Evolutionary conservation across 345 rosid species (phyloP), one percentile per base, ranked within the genome.

Genomic region (Gossypium turneri): DNA sequence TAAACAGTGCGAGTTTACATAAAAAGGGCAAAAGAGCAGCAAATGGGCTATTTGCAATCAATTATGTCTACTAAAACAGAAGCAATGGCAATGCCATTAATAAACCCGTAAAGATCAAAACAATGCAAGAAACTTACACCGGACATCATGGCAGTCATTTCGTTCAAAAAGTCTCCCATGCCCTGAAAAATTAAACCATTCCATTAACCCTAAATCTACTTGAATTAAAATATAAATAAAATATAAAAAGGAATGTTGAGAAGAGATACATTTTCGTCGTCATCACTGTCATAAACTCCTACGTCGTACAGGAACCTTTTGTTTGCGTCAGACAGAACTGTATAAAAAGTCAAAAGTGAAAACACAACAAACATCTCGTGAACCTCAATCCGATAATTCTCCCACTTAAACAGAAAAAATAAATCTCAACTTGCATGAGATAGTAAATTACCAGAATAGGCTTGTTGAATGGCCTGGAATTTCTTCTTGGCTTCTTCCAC

Each of bases 231-330:
- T 57, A 20, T 5, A 29, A 62, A 16, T 34, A 41, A 17, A 58
- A 22, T 9, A 20, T 34, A 20, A 38, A 12, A 3, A 22, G 64
- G 17, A 34, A 1, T 25, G 9, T 59, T 12, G 19, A 43, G 55
- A 8, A 51, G n/a, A 68, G 77, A 47, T 82, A 92, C 95, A 74
- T 87, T 82, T 79, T 87, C 89, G 80, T 88, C 90, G 72, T 90
- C 97, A 79, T 88, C 96, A 84, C 81, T 88, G 81, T 86, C 89
- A 81, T 90, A 90, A 72, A 80, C 85, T 78, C 98, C 98, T 34
- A 91, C 94, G 81, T 94, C 98, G 87, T 91, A 94, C 77, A 94
- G 77, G 66, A 94, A 87, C 89, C 98, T 88, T 85, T 90, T 88
- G 88, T 84, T 90, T 80, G 82, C 82, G 77, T 94, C 98, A 67